phyloP scores from a whole-genome alignment of 768 basidiomycete genomes.

The Mycena maculata region DNA sequence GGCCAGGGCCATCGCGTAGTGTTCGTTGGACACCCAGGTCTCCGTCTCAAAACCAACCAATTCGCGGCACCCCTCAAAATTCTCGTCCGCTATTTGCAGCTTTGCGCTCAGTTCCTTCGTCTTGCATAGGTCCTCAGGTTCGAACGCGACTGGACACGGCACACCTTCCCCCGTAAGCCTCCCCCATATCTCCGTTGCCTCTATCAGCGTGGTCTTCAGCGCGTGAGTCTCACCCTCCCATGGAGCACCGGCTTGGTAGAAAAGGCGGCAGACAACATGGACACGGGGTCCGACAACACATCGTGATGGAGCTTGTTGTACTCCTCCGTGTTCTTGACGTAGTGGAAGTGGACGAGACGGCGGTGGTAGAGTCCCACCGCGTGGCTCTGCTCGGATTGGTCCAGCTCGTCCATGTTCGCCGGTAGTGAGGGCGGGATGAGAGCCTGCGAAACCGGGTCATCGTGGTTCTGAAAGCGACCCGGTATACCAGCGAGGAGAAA shows the following conservation, averaged over 20 bases:
- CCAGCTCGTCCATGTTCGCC: constrained; percentile 53
- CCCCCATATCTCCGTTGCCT: constrained; percentile 57
- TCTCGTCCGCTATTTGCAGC: constrained; percentile 45
- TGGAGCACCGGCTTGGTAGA: constrained; percentile 53
- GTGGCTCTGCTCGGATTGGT: constrained; percentile 1
- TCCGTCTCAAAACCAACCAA: constrained; percentile 51
- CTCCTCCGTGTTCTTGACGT: constrained; percentile 56
- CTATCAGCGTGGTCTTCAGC: constrained; percentile 59
- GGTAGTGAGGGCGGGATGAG: constrained; percentile 57
- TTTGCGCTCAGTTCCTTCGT: constrained; percentile 52
- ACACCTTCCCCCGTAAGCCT: constrained; percentile 49
- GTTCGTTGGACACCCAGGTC: constrained; percentile 40
- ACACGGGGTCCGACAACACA: constrained; percentile 51
- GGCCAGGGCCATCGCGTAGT: constrained; percentile 54
- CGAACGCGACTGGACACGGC: constrained; percentile 61
- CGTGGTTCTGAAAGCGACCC: constrained; percentile 57
- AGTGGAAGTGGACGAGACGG: constrained; percentile 58
- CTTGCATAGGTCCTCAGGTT: constrained; percentile 55
- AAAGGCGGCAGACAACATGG: constrained; percentile 56
- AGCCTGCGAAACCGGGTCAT: constrained; percentile 52
- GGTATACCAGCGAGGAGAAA: constrained; percentile 64
- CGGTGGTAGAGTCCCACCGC: constrained; percentile 14
- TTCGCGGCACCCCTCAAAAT: constrained; percentile 40
- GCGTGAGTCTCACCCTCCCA: constrained; percentile 65
- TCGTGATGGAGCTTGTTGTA: constrained; percentile 57